Base-by-base conservation (phyloP, 257 asterid genomes). In the Dorcoceras hygrometricum region DNA sequence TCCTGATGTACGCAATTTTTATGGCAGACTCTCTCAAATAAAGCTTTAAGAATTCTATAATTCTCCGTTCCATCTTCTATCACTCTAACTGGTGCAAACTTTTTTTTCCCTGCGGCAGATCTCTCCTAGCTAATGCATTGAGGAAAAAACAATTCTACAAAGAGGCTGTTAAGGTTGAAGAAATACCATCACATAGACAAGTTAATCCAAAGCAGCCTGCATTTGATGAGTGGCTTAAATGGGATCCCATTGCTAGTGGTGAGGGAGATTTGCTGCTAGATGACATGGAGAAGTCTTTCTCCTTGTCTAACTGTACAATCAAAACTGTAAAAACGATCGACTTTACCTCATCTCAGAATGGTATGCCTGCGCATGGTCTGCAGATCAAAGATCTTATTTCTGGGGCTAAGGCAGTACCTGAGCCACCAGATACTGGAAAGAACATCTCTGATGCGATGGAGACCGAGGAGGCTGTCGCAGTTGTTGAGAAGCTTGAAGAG, bases 211-310 rank as follows among this genome's bases (percentile, higher is more conserved):
- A 56, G 55, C 64, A 81, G 57, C 70, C 78, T 71, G 62, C 62
- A 36, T 73, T 79, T 66, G 79, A 79, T 36, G 99, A 87, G 64
- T 90, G 92, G 95, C 89, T 85, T 66, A 83, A 80, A 24, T 90
- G 98, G 96, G 96, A 94, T 76, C 97, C 96, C 71, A 81, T 94
- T 50, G 90, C 96, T 51, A 90, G 96, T 76, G 98, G 96, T n/a
- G 95, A 84, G 65, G 99, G 96, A 26, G 99, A 90, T 79, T 69
- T 90, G 73, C 74, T 79, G 60, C 76, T 94, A 72, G 98, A 89
- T 60, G 98, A 90, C 80, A 79, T 91, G 73, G 88, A 84, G 76
- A 90, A 81, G 82, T 79, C 83, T 74, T 94, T 88, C 73, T 75
- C 87, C 56, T 69, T 27, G 70, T 70, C 86, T 71, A 69, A 73